Conservation (phyloP, 306 rosid species). For the Delonix regia region DNA sequence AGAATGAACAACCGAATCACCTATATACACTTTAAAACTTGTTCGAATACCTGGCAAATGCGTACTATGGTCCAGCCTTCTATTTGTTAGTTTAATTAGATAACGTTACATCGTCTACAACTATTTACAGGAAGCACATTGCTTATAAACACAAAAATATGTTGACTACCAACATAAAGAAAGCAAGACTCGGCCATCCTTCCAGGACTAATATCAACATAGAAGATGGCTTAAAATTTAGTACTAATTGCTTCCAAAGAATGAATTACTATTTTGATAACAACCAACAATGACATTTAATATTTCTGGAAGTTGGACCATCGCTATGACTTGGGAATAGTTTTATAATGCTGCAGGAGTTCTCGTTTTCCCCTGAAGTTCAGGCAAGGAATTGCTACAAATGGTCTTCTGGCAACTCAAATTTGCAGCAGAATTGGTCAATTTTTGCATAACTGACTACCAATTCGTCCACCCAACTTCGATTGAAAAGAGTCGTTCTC, state of each 20-base stretch:
- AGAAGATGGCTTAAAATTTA: conserved; percentile 9
- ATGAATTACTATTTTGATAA: not conserved
- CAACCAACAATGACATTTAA: not conserved
- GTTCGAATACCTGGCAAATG: conserved; percentile 11
- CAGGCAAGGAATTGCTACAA: conserved; percentile 42
- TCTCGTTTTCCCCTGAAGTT: conserved; percentile 69
- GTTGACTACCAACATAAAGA: conserved; percentile 22
- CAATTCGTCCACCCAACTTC: not conserved
- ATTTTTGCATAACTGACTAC: conserved; percentile 36
- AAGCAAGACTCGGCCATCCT: conserved; percentile 9
- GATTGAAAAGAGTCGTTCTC: conserved; percentile 40
- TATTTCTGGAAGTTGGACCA: not conserved
- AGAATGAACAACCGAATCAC: not conserved
- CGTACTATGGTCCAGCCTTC: conserved; percentile 1
- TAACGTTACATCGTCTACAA: not conserved
- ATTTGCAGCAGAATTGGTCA: conserved; percentile 39
- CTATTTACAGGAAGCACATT: conserved; percentile 35
- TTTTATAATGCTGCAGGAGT: conserved; percentile 41
- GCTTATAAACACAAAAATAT: not conserved
- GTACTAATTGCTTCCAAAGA: conserved; percentile 36
- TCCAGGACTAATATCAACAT: conserved; percentile 24
- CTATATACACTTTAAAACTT: conserved; percentile 20
- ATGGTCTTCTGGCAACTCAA: conserved; percentile 43
- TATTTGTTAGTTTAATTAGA: conserved; percentile 14
- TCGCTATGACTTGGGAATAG: not conserved